These are phyloP conservation scores for Cladosporium sp. DNA, from an alignment of 2,329 filamentous ascomycete genomes.

Conservation along the genomic window DNA sequence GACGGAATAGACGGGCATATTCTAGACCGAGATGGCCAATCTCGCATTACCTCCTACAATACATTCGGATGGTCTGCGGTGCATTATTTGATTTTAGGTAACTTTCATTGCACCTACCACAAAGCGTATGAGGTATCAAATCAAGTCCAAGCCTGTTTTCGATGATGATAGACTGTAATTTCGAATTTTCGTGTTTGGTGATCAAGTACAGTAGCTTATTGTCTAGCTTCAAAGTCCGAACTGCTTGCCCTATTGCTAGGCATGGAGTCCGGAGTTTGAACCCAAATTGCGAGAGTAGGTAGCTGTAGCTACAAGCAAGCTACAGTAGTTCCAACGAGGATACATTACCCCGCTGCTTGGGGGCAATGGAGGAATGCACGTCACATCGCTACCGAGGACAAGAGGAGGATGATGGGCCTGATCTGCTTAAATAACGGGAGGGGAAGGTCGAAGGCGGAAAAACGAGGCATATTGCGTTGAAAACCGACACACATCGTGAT, in stretches of 20 bases:
- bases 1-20: neutral
- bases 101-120: neutral
- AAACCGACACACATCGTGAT: neutral
- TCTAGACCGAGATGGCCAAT: neutral
- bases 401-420: neutral
- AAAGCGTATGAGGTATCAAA: neutral
- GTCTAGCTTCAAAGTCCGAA: neutral
- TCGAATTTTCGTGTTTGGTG: neutral
- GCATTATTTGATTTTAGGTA: neutral
- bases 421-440: neutral
- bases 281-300: neutral
- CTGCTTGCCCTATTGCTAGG: neutral
- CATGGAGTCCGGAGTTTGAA: neutral
- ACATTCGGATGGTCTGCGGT: neutral
- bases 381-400: conserved; percentile 2
- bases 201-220: neutral
- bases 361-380: neutral
- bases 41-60: neutral
- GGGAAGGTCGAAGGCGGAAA: neutral
- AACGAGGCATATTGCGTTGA: neutral
- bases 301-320: neutral
- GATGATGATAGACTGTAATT: neutral
- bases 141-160: neutral
- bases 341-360: conserved; percentile 8
- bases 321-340: neutral